These are phyloP conservation scores for Candida dajiaensis DNA, from an alignment of 805 yeast species.

Conservation along the genomic window DNA sequence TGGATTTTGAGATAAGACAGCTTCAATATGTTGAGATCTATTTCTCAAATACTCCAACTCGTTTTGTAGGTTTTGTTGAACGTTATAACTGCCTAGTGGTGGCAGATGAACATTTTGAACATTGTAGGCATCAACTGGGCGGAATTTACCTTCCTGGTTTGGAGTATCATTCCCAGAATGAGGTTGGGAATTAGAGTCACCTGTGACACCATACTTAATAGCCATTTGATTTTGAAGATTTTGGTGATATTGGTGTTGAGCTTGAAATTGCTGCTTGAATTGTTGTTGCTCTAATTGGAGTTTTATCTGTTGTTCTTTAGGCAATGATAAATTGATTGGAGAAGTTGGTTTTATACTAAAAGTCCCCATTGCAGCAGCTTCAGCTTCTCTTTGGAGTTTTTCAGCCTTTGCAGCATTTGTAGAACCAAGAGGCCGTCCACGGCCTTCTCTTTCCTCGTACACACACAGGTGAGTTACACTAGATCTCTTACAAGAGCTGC, in stretches of 20 bases:
- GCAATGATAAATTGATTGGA: conserved; percentile 1
- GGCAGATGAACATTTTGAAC: background rate
- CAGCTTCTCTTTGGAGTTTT: conserved; percentile 5
- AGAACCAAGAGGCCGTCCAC: conserved; percentile 5
- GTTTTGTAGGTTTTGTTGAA: conserved; percentile 7
- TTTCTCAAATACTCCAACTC: conserved; percentile 11
- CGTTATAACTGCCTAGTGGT: conserved; percentile 7
- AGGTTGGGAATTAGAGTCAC: background rate
- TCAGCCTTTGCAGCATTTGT: background rate
- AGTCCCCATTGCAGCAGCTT: conserved; percentile 2
- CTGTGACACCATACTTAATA: conserved; percentile 19
- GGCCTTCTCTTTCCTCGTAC: conserved; percentile 18
- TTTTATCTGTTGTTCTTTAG: conserved; percentile 7
- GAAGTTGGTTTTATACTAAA: conserved; percentile 2
- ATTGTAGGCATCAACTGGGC: background rate
- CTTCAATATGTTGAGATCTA: conserved; percentile 11
- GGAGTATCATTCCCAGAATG: background rate
- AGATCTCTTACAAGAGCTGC: conserved; percentile 22
- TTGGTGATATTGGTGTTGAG: conserved; percentile 15
- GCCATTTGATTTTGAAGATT: conserved; percentile 17
- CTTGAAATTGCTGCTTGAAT: conserved; percentile 15
- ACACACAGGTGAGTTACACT: conserved; percentile 20
- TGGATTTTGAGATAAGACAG: conserved; percentile 2
- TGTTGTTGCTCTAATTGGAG: conserved; percentile 15
- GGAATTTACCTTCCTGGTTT: background rate